phyloP scores from a whole-genome alignment of 768 basidiomycete genomes.

The Mycena rosella region DNA sequence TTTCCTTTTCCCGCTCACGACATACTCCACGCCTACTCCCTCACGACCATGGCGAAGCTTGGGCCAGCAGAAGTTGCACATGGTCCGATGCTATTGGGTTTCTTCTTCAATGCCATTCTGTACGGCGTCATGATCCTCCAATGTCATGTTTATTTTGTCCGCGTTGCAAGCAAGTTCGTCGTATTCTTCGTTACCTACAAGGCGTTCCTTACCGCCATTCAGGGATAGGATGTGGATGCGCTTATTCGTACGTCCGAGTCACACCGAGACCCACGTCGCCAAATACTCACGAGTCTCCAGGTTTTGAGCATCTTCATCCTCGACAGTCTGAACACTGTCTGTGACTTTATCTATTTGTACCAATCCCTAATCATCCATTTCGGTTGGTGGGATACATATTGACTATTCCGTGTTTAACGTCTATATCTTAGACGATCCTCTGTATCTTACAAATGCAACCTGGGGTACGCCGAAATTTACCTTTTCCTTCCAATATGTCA shows the following conservation, averaged over 20 bases:
- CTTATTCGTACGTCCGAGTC: not conserved
- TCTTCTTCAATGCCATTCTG: constrained; percentile 48
- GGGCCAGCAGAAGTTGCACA: constrained; percentile 38
- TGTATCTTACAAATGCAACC: not conserved
- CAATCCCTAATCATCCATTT: constrained; percentile 35
- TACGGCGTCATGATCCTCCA: constrained; percentile 52
- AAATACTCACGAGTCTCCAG: not conserved
- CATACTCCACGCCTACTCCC: too few relatives aligned
- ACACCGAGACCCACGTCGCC: not conserved
- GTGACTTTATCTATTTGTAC: constrained; percentile 44
- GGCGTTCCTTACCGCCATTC: not conserved
- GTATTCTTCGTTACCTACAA: not conserved
- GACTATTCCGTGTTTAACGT: too few relatives aligned
- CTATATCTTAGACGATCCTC: not conserved
- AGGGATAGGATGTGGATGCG: not conserved
- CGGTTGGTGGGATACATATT: not conserved
- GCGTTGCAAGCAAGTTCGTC: not conserved
- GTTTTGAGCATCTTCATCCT: constrained; percentile 13
- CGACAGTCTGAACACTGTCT: constrained; percentile 23
- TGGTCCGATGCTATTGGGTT: constrained; percentile 50
- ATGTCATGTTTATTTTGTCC: constrained; percentile 37
- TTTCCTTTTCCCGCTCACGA: too few relatives aligned
- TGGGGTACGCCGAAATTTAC: not conserved
- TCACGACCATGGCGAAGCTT: not conserved
- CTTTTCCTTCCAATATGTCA: not conserved